Conservation (phyloP, 2,329 filamentous ascomycete genomes). For the Fusarium sp. region DNA sequence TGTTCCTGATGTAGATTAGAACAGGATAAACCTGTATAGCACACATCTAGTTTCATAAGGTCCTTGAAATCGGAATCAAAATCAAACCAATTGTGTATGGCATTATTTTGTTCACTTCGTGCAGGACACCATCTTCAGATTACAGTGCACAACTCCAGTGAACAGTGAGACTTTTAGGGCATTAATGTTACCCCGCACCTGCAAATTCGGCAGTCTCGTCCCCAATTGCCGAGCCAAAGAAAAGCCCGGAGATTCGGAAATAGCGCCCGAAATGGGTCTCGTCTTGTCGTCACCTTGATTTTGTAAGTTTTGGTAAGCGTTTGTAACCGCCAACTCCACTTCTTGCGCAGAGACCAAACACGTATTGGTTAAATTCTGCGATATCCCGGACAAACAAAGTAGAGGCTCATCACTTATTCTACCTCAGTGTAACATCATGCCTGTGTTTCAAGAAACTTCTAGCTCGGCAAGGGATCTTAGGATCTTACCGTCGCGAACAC, state of each 20-base stretch:
- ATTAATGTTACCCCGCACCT: neutral
- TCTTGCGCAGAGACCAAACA: neutral
- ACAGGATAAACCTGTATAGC: accelerated
- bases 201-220: neutral
- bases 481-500: conserved; percentile 11
- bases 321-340: neutral
- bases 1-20: conserved; percentile 19
- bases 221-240: conserved; percentile 15
- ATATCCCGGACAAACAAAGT: neutral
- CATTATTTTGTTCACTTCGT: neutral
- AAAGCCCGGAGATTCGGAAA: conserved; percentile 16
- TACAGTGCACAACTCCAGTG: neutral
- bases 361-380: neutral
- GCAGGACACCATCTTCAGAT: neutral
- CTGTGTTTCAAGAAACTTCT: conserved; percentile 22
- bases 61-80: accelerated
- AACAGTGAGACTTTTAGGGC: neutral
- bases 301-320: conserved; percentile 9
- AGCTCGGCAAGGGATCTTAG: conserved; percentile 4
- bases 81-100: accelerated
- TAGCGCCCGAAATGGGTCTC: neutral
- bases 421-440: neutral
- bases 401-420: neutral
- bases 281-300: neutral
- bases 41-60: accelerated